Percentiles rank a stretch among this genome's conserved stretches.
phyloP scores from a whole-genome alignment of 805 yeast species.

The Candida andamanensis region DNA sequence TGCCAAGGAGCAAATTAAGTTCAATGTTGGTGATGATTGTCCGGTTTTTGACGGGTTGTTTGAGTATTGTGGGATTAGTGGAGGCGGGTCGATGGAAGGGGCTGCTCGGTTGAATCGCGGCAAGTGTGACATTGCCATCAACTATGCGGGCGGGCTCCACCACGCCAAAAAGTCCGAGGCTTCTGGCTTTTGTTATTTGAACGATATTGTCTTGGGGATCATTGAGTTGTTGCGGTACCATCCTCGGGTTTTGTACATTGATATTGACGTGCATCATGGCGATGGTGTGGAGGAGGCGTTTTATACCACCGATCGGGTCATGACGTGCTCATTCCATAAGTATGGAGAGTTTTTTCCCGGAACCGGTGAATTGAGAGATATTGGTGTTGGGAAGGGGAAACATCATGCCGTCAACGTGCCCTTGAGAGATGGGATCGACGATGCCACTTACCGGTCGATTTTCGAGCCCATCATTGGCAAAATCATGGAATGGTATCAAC shows the following conservation, averaged over 20 bases:
- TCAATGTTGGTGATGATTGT: constrained; percentile 96
- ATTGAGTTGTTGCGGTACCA: constrained; percentile 82
- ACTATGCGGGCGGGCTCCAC: constrained; percentile 96
- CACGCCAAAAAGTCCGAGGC: constrained; percentile 98
- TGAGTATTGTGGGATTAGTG: constrained; percentile 83
- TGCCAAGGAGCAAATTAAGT: constrained; percentile 81
- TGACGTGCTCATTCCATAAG: constrained; percentile 95
- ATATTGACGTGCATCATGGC: constrained; percentile 95
- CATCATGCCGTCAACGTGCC: constrained; percentile 90
- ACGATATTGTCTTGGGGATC: constrained; percentile 89
- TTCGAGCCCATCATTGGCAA: constrained; percentile 84
- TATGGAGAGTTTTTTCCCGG: constrained; percentile 98
- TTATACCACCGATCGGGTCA: constrained; percentile 89
- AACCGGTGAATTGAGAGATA: constrained; percentile 88
- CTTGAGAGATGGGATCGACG: constrained; percentile 93
- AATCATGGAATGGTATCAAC: constrained; percentile 82
- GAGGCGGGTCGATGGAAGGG: constrained; percentile 95
- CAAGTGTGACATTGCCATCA: constrained; percentile 89
- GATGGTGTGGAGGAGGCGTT: constrained; percentile 99
- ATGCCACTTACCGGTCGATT: constrained; percentile 74
- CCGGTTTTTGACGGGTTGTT: constrained; percentile 94
- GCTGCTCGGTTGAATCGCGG: constrained; percentile 83
- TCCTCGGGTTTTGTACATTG: constrained; percentile 89
- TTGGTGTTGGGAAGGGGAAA: constrained; percentile 87
- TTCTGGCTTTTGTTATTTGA: constrained; percentile 91